Base-by-base conservation (phyloP, 2,329 filamentous ascomycete species). In the Alternaria sp. region DNA sequence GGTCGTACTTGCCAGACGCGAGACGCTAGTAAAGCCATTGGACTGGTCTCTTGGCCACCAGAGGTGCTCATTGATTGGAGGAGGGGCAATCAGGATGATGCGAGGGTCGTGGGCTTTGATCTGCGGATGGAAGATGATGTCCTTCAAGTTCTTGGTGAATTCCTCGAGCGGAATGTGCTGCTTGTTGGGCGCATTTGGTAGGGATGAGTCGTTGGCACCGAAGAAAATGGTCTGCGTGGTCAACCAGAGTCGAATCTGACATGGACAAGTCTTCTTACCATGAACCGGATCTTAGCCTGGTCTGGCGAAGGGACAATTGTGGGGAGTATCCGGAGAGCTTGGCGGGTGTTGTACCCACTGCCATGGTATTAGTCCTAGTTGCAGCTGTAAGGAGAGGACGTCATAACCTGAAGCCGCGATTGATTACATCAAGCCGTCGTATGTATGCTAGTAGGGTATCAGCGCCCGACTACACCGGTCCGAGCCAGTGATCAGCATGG, bases 131-230 rank as follows among this genome's bases (percentile, higher is more conserved):
- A 82, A 86, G 69, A 96, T 80, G 67, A 98, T 92, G 26, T 80
- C 81, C 63, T 77, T 82, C 46, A 97, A 79, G 72, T 97, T 96
- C 54, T 84, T 78, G 73, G 86, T 87, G 81, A 92, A 98, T 60
- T 87, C 79, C 1, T 88, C 84, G n/a, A 97, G 77, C 0, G 91
- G 86, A 7, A 98, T 85, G 75, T 94, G 88, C 77, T 98, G 95
- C 9, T 82, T 81, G 50, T 86, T 87, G 4, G 82, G 82, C 4
- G 84, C 81, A 36, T 85, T 80, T 3, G 87, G 84, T 3, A 96
- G 77, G 54, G 88, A 88, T 3, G 94, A 89, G 77, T 98, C 95
- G 74, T 99, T 98, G 67, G 95, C 92, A 17, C 95, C 95, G 60
- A 97, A 88, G 65, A 96, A 89, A 58, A 97, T 79, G 37, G 90